Evolutionary conservation across 2,329 filamentous ascomycete genomes (phyloP).

Genomic region (Aureobasidium uvarum): DNA sequence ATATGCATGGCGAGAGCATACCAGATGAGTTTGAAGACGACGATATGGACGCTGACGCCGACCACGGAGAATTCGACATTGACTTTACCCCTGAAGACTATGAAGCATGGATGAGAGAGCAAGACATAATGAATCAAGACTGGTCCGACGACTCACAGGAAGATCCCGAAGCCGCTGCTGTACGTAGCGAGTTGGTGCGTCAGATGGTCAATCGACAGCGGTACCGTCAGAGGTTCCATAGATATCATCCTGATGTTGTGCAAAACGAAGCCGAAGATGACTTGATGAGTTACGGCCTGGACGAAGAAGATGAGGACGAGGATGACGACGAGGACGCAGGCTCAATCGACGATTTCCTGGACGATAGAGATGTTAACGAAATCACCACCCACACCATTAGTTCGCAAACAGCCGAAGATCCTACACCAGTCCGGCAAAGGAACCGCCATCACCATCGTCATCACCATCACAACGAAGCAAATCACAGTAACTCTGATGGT

Average conservation of each 20-base stretch:
- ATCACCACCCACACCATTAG: conserved; percentile 4
- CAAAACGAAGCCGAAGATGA: neutral
- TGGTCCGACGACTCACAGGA: neutral
- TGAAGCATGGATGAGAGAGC: neutral
- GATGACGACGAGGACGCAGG: conserved; percentile 27
- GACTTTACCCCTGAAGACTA: conserved; percentile 4
- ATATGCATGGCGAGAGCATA: conserved; percentile 35
- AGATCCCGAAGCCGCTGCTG: neutral
- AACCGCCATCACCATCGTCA: neutral
- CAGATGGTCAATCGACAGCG: neutral
- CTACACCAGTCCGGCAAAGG: neutral
- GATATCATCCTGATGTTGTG: neutral
- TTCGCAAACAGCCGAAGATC: neutral
- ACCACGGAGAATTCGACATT: conserved; percentile 12
- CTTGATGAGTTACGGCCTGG: neutral
- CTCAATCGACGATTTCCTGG: conserved; percentile 29
- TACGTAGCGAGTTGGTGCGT: neutral
- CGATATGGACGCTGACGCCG: conserved; percentile 35
- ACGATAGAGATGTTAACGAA: conserved; percentile 30
- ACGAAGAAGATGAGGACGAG: conserved; percentile 30
- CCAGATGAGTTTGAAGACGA: conserved; percentile 46
- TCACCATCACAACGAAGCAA: neutral
- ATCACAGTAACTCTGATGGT: neutral
- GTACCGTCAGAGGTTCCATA: neutral
- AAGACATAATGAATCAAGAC: neutral